Evolutionary conservation across 2,329 filamentous ascomycete genomes (phyloP).

Genomic region (Xylaria hypoxylon): DNA sequence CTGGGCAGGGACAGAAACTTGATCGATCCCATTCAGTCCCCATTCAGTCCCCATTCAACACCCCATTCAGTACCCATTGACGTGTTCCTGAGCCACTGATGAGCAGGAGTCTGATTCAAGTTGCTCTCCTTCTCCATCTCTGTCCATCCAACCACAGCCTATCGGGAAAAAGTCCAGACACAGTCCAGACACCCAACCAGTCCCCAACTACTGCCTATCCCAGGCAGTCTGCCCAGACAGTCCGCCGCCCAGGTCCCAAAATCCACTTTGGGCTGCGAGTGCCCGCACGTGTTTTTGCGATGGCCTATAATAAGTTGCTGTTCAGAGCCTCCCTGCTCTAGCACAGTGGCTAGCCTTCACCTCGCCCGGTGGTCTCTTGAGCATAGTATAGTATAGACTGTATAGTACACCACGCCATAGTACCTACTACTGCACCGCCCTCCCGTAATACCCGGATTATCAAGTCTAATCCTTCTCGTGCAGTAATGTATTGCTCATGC

Average conservation of each 20-base stretch:
- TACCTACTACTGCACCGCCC: too few relatives aligned
- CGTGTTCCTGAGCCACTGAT: slow-evolving; percentile 36
- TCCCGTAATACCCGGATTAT: neutral
- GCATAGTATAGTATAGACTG: neutral
- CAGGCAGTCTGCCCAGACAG: too few relatives aligned
- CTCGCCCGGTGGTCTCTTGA: neutral
- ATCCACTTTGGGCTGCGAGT: slow-evolving; percentile 40
- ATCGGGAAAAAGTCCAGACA: slow-evolving; percentile 33
- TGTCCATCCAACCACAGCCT: slow-evolving; percentile 27
- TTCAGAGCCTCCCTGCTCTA: slow-evolving; percentile 7
- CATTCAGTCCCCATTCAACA: too few relatives aligned
- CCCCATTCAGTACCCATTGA: slow-evolving; percentile 18
- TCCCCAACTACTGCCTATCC: slow-evolving; percentile 1
- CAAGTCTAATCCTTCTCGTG: slow-evolving; percentile 9
- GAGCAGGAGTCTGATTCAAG: slow-evolving; percentile 35
- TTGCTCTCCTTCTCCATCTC: slow-evolving; percentile 13
- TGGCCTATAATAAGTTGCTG: slow-evolving; percentile 25
- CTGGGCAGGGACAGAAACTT: slow-evolving; percentile 21
- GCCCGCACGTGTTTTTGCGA: slow-evolving; percentile 40
- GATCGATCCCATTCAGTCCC: slow-evolving; percentile 5
- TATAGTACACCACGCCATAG: neutral
- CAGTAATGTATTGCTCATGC: too few relatives aligned
- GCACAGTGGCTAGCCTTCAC: slow-evolving; percentile 7
- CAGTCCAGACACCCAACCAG: slow-evolving; percentile 34
- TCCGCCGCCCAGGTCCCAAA: slow-evolving; percentile 31